Conservation (phyloP, 2,329 filamentous ascomycete genomes). For the Stemphylium beticola region DNA sequence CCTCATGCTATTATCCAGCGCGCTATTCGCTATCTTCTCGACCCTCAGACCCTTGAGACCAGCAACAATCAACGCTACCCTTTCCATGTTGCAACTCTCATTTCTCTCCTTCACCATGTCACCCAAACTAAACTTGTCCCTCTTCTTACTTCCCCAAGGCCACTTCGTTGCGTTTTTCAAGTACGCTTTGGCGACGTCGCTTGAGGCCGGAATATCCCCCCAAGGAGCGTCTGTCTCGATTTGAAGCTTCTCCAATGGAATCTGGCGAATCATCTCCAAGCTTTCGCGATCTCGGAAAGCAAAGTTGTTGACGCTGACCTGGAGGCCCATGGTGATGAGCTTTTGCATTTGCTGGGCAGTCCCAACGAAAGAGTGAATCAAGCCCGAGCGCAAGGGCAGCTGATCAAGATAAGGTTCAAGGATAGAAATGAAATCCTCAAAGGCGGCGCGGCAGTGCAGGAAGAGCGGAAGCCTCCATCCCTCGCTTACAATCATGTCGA, state of each 20-base stretch:
- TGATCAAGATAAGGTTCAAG: conserved; percentile 49
- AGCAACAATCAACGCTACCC: conserved; percentile 57
- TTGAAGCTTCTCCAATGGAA: conserved; percentile 53
- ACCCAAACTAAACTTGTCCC: conserved; percentile 55
- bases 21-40: conserved; percentile 52
- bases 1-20: conserved; percentile 46
- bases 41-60: conserved; percentile 55
- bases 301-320: conserved; percentile 59
- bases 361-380: conserved; percentile 53
- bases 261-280: conserved; percentile 51
- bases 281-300: conserved; percentile 51
- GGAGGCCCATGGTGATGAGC: conserved; percentile 49
- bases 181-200: conserved; percentile 52
- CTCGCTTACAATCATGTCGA: conserved; percentile 49
- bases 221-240: conserved; percentile 59
- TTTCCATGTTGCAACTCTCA: conserved; percentile 58
- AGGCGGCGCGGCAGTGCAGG: conserved; percentile 52
- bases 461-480: conserved; percentile 50
- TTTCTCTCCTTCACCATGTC: conserved; percentile 60
- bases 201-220: conserved; percentile 51
- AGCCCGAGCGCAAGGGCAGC: conserved; percentile 43
- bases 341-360: conserved; percentile 50
- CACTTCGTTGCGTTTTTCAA: conserved; percentile 48
- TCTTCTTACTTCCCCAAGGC: conserved; percentile 55
- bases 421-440: conserved; percentile 52